phyloP scores from a whole-genome alignment of 2,329 filamentous ascomycete genomes.

The Pezicula radicicola region DNA sequence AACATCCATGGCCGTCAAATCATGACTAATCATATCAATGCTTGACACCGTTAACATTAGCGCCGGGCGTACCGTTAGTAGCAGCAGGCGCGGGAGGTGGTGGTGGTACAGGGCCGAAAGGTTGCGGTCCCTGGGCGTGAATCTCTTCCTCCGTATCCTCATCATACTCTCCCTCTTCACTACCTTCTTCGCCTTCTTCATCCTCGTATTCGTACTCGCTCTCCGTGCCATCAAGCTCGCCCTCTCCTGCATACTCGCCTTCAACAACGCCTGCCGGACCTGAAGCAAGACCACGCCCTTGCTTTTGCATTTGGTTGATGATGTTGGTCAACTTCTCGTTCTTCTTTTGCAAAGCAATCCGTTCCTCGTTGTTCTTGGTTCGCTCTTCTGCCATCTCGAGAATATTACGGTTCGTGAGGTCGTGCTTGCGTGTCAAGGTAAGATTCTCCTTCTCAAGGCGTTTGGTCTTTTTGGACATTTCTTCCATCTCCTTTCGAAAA shows the following conservation, averaged over 20 bases:
- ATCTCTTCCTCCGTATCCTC: conserved; percentile 39
- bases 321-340: conserved; percentile 90
- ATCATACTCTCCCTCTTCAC: conserved; percentile 49
- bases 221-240: conserved; percentile 51
- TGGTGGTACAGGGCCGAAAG: conserved; percentile 29
- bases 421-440: conserved; percentile 85
- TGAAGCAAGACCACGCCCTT: conserved; percentile 74
- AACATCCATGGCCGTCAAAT: background rate
- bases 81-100: conserved; percentile 19
- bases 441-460: conserved; percentile 95
- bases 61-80: conserved; percentile 17
- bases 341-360: conserved; percentile 73
- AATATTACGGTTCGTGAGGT: conserved; percentile 90
- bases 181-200: conserved; percentile 59
- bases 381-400: conserved; percentile 96
- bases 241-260: conserved; percentile 50
- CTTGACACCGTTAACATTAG: conserved; percentile 23
- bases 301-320: conserved; percentile 94
- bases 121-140: conserved; percentile 24
- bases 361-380: conserved; percentile 68
- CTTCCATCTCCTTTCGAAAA: conserved; percentile 98
- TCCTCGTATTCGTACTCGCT: conserved; percentile 65
- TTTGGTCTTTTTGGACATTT: conserved; percentile 99
- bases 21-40: conserved; percentile 9
- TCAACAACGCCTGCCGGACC: conserved; percentile 60